Base-by-base conservation (phyloP, 371 early-diverging fungal genomes). In the Mortierella polycephala region DNA sequence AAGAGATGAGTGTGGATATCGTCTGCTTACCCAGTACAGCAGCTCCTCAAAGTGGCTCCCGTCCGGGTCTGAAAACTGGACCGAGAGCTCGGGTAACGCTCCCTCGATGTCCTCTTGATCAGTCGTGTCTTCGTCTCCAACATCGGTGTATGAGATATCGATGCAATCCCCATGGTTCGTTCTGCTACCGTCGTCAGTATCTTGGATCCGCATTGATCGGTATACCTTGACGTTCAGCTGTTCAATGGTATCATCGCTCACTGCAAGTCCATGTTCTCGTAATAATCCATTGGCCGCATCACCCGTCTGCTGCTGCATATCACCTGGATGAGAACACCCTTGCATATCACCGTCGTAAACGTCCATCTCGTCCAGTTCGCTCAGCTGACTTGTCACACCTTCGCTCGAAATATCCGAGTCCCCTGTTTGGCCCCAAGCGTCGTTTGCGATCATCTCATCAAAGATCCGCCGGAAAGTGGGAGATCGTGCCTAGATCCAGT, bases 391-490 rank as follows among this genome's bases (percentile, higher is more conserved):
- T 30, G 30, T 4, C 30, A 30, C 13, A 16, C 49, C 42, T 5
- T 57, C 51, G 16, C 49, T 47, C 23, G 58, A 49, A 18, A 21
- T 10, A 39, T 61, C 52, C 1, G 50, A 12, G 16, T 67, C 64
- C 11, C 18, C 7, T 0, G 53, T 23, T 14, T 16, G 6, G 10
- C 66, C 65, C 75, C 75, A 75, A 2, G 75, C 75, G 4, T 65
- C 50, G 16, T 65, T 52, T 8, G 47, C 55, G 14, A 75, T 75
- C 75, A 75, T 75, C 41, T 75, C 75, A 12, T 75, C 70, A 52
- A 75, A 75, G 57, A 75, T 75, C 21, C 58, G 65, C 30, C 70
- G 55, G 18, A 75, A 69, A 0, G 70, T 69, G 9, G 66, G 65
- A 2, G 75, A 75, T 40, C 75, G 59, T 30, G 75, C 46, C 75